Conservation (phyloP, 805 yeast genomes). For the Candida wancherniae region DNA sequence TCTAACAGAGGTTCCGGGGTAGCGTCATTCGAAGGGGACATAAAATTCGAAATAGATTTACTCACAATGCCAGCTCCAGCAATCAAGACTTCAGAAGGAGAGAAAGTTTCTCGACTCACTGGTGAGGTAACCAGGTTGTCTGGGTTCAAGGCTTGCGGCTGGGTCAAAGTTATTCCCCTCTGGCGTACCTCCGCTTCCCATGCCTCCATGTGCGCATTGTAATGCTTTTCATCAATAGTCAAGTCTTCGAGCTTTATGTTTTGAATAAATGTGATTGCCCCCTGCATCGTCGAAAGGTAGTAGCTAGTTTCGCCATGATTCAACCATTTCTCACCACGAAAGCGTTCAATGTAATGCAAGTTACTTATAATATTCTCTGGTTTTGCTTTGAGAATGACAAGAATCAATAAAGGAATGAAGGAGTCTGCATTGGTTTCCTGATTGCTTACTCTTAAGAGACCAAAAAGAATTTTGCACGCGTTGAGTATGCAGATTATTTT, state of each 20-base stretch:
- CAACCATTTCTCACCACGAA: constrained; percentile 67
- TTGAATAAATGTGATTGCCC: constrained; percentile 78
- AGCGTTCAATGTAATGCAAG: constrained; percentile 78
- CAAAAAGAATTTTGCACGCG: constrained; percentile 89
- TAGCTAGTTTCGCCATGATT: constrained; percentile 84
- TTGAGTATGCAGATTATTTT: constrained; percentile 87
- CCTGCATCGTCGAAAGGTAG: constrained; percentile 83
- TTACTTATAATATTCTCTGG: constrained; percentile 69
- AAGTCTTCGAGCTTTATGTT: constrained; percentile 53
- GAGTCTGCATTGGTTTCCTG: constrained; percentile 83
- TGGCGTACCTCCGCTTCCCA: constrained; percentile 35
- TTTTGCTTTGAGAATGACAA: constrained; percentile 67
- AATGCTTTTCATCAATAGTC: constrained; percentile 59
- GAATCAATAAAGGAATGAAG: constrained; percentile 84
- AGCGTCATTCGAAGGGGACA: constrained; percentile 34
- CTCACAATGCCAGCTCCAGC: constrained; percentile 49
- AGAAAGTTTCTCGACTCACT: too few species aligned
- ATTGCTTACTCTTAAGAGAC: constrained; percentile 69
- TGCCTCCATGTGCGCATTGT: constrained; percentile 49
- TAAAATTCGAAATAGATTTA: constrained; percentile 42
- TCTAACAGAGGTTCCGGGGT: constrained; percentile 1
- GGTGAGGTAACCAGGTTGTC: too few species aligned
- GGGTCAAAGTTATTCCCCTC: constrained; percentile 2
- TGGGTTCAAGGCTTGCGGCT: constrained; percentile 4
- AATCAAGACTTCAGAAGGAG: constrained; percentile 37